phyloP scores from a whole-genome alignment of 805 yeast species.

The Wickerhamomyces canadensis region DNA sequence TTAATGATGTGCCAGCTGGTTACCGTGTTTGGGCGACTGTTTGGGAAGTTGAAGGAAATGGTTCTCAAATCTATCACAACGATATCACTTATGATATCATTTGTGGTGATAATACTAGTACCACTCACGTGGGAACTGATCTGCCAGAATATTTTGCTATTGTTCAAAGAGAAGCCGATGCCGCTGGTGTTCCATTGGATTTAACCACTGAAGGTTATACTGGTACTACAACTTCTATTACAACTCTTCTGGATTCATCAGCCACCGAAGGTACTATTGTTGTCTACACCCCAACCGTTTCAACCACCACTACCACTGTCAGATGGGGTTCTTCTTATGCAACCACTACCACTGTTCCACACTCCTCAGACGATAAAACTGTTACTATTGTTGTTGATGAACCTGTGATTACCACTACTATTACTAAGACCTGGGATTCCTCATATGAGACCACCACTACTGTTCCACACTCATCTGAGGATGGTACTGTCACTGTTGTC shows the following conservation, averaged over 20 bases:
- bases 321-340: neutral
- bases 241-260: constrained; percentile 11
- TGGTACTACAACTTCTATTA: constrained; percentile 13
- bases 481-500: too few species aligned
- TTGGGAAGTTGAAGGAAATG: constrained; percentile 20
- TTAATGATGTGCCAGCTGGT: constrained; percentile 22
- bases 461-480: too few species aligned
- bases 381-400: constrained; percentile 7
- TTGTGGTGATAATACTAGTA: too few species aligned
- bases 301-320: constrained; percentile 5
- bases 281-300: constrained; percentile 12
- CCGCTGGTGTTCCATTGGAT: constrained; percentile 16
- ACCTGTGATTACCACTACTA: constrained; percentile 5
- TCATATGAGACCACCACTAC: too few species aligned
- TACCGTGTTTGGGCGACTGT: constrained; percentile 26
- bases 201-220: constrained; percentile 13
- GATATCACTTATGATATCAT: constrained; percentile 9
- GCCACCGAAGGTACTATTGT: constrained; percentile 18
- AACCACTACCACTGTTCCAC: constrained; percentile 19
- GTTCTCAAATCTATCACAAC: constrained; percentile 4
- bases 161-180: constrained; percentile 15
- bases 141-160: constrained; percentile 4
- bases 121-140: constrained; percentile 1
- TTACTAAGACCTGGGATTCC: too few species aligned
- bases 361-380: constrained; percentile 17